These are phyloP conservation scores for Crinitomyces ghanaensis DNA, from an alignment of 805 yeast genomes.

Conservation along the genomic window DNA sequence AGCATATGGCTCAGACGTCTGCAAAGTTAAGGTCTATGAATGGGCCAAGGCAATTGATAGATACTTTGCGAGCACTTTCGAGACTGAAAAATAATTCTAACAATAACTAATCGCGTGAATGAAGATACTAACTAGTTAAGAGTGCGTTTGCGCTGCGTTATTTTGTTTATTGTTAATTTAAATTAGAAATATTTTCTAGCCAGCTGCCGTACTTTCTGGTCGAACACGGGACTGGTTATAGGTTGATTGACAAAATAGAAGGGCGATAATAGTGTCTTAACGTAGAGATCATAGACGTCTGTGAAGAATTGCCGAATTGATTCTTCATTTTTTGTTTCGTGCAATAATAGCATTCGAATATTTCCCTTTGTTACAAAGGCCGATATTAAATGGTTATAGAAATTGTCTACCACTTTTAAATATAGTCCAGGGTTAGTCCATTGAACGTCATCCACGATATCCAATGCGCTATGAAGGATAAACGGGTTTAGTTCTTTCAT, in stretches of 20 bases:
- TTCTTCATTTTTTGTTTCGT: constrained; percentile 55
- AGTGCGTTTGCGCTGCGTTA: no score
- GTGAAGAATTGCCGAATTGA: constrained; percentile 70
- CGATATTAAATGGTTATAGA: constrained; percentile 71
- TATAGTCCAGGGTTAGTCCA: constrained; percentile 61
- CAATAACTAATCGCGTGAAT: no score
- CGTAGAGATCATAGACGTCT: constrained; percentile 80
- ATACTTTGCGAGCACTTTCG: constrained; percentile 13
- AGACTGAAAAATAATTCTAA: no score
- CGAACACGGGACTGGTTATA: constrained; percentile 64
- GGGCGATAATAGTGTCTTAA: constrained; percentile 75
- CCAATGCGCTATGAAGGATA: constrained; percentile 78
- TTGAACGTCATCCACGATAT: constrained; percentile 82
- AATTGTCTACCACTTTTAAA: constrained; percentile 71
- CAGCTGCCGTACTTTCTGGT: constrained; percentile 53
- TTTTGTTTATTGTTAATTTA: no score
- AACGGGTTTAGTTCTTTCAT: constrained; percentile 78
- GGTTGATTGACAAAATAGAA: constrained; percentile 71
- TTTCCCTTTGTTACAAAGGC: constrained; percentile 85
- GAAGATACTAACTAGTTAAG: no score
- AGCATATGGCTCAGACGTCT: no score
- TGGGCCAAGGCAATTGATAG: no score
- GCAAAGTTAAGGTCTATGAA: no score
- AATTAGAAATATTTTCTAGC: constrained; percentile 63
- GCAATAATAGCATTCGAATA: constrained; percentile 64